Evolutionary conservation across 176 grass and related monocot genomes (phyloP).

Genomic region (Eragrostis curvula): DNA sequence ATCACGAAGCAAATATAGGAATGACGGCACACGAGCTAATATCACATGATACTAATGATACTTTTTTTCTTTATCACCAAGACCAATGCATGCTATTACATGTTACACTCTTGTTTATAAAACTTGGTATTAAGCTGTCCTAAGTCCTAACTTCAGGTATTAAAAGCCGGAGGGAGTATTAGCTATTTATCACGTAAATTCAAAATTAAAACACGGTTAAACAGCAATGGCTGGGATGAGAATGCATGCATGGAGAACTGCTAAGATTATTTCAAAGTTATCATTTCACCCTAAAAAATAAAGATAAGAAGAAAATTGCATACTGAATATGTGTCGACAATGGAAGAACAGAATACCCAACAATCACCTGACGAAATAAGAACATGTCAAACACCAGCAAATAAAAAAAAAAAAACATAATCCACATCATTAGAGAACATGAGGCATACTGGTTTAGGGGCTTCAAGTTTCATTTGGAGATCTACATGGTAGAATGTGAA

Average conservation of each 20-base stretch:
- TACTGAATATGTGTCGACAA: constrained; percentile 95
- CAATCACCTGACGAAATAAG: constrained; percentile 62
- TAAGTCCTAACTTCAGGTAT: background rate
- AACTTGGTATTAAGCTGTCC: background rate
- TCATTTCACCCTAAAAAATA: constrained; percentile 16
- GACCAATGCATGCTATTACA: background rate
- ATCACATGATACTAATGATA: constrained; percentile 14
- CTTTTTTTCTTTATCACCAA: background rate
- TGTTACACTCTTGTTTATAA: background rate
- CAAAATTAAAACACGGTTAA: constrained; percentile 1
- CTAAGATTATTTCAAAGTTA: background rate
- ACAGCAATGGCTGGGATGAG: constrained; percentile 28
- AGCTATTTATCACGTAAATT: constrained; percentile 32
- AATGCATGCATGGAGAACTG: constrained; percentile 9
- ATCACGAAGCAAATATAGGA: constrained; percentile 17
- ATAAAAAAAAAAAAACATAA: constrained; percentile 31
- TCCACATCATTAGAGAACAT: constrained; percentile 41
- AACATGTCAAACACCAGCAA: constrained; percentile 44
- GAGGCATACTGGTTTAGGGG: constrained; percentile 82
- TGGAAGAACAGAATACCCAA: constrained; percentile 95
- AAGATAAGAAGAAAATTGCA: constrained; percentile 44
- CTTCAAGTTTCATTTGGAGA: constrained; percentile 97
- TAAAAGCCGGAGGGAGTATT: background rate
- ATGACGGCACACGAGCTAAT: constrained; percentile 6
- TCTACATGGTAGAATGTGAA: constrained; percentile 97